Base-by-base conservation (phyloP, 257 asterid genomes). In the Solanum acaule region DNA sequence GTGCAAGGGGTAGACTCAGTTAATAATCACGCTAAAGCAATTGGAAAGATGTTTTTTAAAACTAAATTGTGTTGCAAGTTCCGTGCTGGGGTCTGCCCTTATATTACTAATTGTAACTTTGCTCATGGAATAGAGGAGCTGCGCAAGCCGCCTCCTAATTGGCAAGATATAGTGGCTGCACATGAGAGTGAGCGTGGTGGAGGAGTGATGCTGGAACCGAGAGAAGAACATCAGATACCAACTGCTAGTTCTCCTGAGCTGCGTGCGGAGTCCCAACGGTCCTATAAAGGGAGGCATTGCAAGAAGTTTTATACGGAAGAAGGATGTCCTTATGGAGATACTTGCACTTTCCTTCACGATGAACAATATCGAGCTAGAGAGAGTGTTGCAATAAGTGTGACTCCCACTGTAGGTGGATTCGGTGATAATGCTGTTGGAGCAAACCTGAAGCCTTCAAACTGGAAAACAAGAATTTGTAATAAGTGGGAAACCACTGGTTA, bases 401-500 rank as follows among this genome's bases (percentile, higher is more conserved):
- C 88, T 76, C 84, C 90, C 8, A 87, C 86, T 49, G 42, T 44
- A 8, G 86, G 89, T 16, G 68, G 83, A 23, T 61, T 59, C 40
- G 78, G 89, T 22, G 61, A 75, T 35, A 81, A 76, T 75, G 79
- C 82, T 20, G 70, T 27, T 18, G 90, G 89, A 72, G 73, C 76
- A 82, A 85, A 71, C 86, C 75, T 63, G 88, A 88, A 90, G 88
- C 90, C 87, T 40, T 88, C 88, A 15, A 85, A 88, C 82, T 84
- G 90, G 90, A 90, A 90, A 75, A 84, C 91, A 83, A 87, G 86
- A 87, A 85, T 88, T 85, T 94, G 96, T 92, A 93, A 94, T 75
- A 94, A 94, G 89, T 94, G 95, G 95, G 95, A 94, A 92, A 91
- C 92, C 42, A 93, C 95, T 4, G 96, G 96, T 35, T 94, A 92